Evolutionary conservation across 768 basidiomycete species (phyloP).

Genomic region (Leccinellum luteum): DNA sequence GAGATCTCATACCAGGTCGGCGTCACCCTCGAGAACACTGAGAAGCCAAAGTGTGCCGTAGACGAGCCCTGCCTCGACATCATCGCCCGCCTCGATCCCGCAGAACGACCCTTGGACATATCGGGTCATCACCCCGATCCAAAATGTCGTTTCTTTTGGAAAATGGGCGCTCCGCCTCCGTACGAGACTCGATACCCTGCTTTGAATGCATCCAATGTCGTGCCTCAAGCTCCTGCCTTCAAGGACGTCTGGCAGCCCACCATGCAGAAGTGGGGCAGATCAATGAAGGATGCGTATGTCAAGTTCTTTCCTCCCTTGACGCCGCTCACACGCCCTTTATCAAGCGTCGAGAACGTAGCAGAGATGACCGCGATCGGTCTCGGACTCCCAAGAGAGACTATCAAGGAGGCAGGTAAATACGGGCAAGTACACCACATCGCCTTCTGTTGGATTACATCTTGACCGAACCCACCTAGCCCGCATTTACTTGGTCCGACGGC

Average conservation of each 20-base stretch:
- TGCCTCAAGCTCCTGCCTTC: conserved; percentile 61
- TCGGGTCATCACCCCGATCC: conserved; percentile 81
- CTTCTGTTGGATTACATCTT: neutral
- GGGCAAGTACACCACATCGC: conserved; percentile 49
- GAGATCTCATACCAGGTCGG: conserved; percentile 91
- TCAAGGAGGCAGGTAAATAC: conserved; percentile 79
- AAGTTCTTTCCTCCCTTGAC: conserved; percentile 1
- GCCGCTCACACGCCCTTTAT: neutral
- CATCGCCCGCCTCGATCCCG: conserved; percentile 71
- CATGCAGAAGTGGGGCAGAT: conserved; percentile 84
- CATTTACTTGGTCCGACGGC: conserved; percentile 94
- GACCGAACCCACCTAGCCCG: conserved; percentile 43
- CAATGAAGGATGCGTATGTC: conserved; percentile 85
- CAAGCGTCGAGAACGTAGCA: conserved; percentile 80
- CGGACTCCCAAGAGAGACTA: conserved; percentile 64
- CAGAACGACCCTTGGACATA: conserved; percentile 85
- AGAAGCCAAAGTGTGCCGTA: conserved; percentile 84
- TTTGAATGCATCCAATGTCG: conserved; percentile 78
- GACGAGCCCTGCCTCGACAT: conserved; percentile 80
- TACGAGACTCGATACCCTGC: conserved; percentile 76
- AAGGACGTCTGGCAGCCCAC: conserved; percentile 61
- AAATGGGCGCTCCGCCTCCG: conserved; percentile 70
- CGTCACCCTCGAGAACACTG: conserved; percentile 94
- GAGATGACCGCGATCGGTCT: conserved; percentile 87
- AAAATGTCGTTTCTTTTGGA: conserved; percentile 94